Percentiles rank a stretch among this genome's conserved stretches.
Evolutionary conservation across 108 stramenopile species (phyloP).

Genomic region (Cyclotella distinguenda): DNA sequence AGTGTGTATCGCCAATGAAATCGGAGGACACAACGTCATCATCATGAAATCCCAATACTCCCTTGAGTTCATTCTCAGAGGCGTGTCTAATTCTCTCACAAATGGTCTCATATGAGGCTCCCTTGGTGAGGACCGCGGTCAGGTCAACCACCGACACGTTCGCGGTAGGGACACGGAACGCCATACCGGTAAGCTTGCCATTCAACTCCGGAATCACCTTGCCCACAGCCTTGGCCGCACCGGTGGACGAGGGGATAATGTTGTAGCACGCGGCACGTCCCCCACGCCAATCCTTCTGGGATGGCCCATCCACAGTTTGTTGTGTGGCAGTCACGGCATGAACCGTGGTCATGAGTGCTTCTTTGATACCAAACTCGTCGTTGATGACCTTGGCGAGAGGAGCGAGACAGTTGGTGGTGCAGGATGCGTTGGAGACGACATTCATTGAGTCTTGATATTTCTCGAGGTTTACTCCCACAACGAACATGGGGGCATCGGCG

Average conservation of each 20-base stretch:
- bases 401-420: conserved; percentile 99
- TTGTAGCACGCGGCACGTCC: conserved; percentile 73
- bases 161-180: conserved; percentile 97
- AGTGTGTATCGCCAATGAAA: conserved; percentile 89
- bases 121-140: conserved; percentile 88
- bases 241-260: conserved; percentile 89
- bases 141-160: conserved; percentile 98
- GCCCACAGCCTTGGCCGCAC: conserved; percentile 97
- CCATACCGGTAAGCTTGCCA: conserved; percentile 99
- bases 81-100: conserved; percentile 92
- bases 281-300: conserved; percentile 92
- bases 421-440: conserved; percentile 98
- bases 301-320: conserved; percentile 94
- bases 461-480: conserved; percentile 97
- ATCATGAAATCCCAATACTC: conserved; percentile 93
- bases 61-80: conserved; percentile 91
- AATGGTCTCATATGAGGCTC: conserved; percentile 93
- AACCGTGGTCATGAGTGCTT: conserved; percentile 99
- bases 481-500: conserved; percentile 97
- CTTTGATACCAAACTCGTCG: conserved; percentile 93
- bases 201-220: conserved; percentile 95
- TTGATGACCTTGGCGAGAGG: conserved; percentile 97
- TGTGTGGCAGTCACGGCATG: conserved; percentile 98
- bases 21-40: conserved; percentile 94
- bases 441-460: conserved; percentile 71